These are phyloP conservation scores for Thielaviopsis euricoi DNA, from an alignment of 2,329 filamentous ascomycete species.

Conservation along the genomic window DNA sequence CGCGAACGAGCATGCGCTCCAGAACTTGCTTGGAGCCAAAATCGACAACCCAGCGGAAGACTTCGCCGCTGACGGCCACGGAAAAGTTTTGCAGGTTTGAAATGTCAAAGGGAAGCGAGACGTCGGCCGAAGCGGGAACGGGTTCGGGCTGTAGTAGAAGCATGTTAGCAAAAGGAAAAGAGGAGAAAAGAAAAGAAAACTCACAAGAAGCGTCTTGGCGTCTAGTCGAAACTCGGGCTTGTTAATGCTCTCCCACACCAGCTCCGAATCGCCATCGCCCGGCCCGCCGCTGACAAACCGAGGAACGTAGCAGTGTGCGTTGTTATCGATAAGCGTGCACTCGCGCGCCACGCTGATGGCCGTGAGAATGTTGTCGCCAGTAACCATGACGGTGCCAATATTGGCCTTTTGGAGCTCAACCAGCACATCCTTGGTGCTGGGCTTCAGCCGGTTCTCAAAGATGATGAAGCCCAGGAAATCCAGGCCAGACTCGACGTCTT, in stretches of 20 bases:
- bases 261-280: slow-evolving; percentile 33
- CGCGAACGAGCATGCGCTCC: slow-evolving; percentile 72
- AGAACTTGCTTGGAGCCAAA: slow-evolving; percentile 70
- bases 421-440: slow-evolving; percentile 65
- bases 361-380: slow-evolving; percentile 92
- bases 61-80: slow-evolving; percentile 77
- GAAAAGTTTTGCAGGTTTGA: slow-evolving; percentile 72
- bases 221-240: slow-evolving; percentile 54
- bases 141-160: slow-evolving; percentile 44
- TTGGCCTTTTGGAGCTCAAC: slow-evolving; percentile 67
- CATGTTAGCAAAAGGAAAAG: background rate
- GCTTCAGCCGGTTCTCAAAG: slow-evolving; percentile 96
- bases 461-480: slow-evolving; percentile 93
- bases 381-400: slow-evolving; percentile 89
- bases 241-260: slow-evolving; percentile 93
- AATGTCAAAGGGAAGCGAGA: slow-evolving; percentile 73
- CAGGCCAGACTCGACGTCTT: slow-evolving; percentile 67
- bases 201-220: slow-evolving; percentile 54
- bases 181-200: slow-evolving; percentile 11
- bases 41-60: slow-evolving; percentile 93
- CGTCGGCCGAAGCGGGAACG: slow-evolving; percentile 53
- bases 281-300: slow-evolving; percentile 56
- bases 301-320: slow-evolving; percentile 82
- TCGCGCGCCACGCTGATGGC: slow-evolving; percentile 91
- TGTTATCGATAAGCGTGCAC: slow-evolving; percentile 64